phyloP scores from a whole-genome alignment of 805 yeast genomes.

The Lipomyces yamanashiensis region DNA sequence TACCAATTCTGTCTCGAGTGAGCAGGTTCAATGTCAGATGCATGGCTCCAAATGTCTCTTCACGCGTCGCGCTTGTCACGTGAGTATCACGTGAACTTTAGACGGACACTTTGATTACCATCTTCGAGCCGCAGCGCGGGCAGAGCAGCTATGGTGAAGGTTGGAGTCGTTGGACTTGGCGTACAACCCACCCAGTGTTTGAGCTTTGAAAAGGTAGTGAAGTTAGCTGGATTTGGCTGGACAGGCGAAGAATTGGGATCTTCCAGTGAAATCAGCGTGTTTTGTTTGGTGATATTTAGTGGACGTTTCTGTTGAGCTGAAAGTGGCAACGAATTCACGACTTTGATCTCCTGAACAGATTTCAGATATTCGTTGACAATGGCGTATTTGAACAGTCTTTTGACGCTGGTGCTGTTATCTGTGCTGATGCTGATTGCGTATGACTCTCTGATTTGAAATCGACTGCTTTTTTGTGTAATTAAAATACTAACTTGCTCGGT shows the following conservation, averaged over 20 bases:
- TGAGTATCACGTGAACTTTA: neutral
- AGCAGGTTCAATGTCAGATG: too few relatives aligned
- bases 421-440: conserved; percentile 42
- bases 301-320: neutral
- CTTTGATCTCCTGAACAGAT: too few relatives aligned
- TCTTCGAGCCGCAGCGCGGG: neutral
- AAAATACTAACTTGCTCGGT: too few relatives aligned
- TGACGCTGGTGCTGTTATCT: conserved; percentile 41
- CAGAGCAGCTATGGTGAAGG: neutral
- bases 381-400: conserved; percentile 28
- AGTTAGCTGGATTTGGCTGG: neutral
- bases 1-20: too few relatives aligned
- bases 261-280: neutral
- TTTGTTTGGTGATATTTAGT: neutral
- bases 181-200: too few relatives aligned
- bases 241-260: neutral
- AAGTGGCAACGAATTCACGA: neutral
- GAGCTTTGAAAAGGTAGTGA: neutral
- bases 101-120: neutral
- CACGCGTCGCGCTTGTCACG: neutral
- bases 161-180: neutral
- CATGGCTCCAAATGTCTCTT: too few relatives aligned
- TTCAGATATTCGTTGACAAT: neutral
- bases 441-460: conserved; percentile 10
- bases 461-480: neutral